Conservation (phyloP, 139 green algal species). For the Coelastrella sp. region DNA sequence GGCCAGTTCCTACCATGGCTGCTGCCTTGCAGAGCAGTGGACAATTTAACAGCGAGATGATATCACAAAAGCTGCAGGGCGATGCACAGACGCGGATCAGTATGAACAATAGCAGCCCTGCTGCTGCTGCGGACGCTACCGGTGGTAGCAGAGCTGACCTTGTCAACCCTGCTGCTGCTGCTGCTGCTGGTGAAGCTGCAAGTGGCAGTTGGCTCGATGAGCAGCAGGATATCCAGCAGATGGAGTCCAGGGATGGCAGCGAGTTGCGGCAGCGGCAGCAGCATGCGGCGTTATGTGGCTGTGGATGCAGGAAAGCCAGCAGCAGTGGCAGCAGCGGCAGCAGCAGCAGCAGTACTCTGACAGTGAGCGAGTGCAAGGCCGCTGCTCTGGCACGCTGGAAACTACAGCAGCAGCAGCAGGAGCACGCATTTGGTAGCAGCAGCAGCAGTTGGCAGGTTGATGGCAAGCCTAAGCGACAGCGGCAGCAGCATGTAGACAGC, state of each 20-base stretch:
- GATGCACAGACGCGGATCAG: no score
- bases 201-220: neutral
- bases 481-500: neutral
- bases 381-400: neutral
- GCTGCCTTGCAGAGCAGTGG: no score
- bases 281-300: neutral
- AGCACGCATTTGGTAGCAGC: neutral
- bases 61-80: no score
- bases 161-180: no score
- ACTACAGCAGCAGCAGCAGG: neutral
- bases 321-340: neutral
- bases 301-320: neutral
- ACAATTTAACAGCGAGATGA: no score
- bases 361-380: neutral
- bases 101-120: neutral
- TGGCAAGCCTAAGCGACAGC: neutral
- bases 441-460: neutral
- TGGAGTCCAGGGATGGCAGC: neutral
- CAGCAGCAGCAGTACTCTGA: neutral
- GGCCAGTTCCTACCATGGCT: no score
- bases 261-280: neutral
- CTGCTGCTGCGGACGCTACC: neutral
- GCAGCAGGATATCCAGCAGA: neutral
- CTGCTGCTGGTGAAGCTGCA: neutral
- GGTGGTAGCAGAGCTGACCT: no score